Evolutionary conservation across 2,329 filamentous ascomycete genomes (phyloP).

Genomic region (Colletotrichum somersetense): DNA sequence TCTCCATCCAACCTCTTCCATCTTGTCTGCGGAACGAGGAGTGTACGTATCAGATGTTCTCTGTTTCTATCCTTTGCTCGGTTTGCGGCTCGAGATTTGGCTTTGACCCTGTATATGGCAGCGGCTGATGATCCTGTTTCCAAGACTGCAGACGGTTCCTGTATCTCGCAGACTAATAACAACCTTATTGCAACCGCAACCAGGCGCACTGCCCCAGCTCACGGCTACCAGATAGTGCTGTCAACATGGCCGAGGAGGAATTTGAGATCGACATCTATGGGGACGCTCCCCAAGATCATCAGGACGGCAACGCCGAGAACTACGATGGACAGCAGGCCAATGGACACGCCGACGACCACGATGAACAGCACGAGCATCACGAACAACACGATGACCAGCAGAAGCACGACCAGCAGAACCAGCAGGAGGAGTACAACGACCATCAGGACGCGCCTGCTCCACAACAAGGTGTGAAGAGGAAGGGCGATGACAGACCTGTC

Average conservation of each 20-base stretch:
- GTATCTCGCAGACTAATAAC: conserved; percentile 51
- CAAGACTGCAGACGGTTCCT: conserved; percentile 54
- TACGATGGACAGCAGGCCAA: conserved; percentile 41
- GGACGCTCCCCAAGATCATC: conserved; percentile 62
- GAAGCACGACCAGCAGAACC: conserved; percentile 47
- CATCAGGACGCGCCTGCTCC: conserved; percentile 49
- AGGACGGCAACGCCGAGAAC: conserved; percentile 56
- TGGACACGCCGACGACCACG: conserved; percentile 52
- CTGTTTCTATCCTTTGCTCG: conserved; percentile 48
- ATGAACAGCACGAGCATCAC: conserved; percentile 51
- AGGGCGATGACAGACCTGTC: conserved; percentile 70
- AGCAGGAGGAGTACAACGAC: conserved; percentile 46
- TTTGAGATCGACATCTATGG: conserved; percentile 82
- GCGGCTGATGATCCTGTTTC: conserved; percentile 42
- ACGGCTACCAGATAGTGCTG: conserved; percentile 39
- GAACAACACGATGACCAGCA: conserved; percentile 57
- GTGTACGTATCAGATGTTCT: conserved; percentile 68
- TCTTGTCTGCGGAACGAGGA: conserved; percentile 51
- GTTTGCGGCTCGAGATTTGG: conserved; percentile 32
- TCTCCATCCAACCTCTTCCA: conserved; percentile 42
- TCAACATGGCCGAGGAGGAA: conserved; percentile 75
- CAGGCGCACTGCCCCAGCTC: conserved; percentile 34
- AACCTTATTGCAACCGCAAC: conserved; percentile 39
- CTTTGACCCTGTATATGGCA: conserved; percentile 39
- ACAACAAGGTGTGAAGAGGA: conserved; percentile 71